Evolutionary conservation across 768 basidiomycete species (phyloP).

Genomic region (Tricholoma saponaceum): DNA sequence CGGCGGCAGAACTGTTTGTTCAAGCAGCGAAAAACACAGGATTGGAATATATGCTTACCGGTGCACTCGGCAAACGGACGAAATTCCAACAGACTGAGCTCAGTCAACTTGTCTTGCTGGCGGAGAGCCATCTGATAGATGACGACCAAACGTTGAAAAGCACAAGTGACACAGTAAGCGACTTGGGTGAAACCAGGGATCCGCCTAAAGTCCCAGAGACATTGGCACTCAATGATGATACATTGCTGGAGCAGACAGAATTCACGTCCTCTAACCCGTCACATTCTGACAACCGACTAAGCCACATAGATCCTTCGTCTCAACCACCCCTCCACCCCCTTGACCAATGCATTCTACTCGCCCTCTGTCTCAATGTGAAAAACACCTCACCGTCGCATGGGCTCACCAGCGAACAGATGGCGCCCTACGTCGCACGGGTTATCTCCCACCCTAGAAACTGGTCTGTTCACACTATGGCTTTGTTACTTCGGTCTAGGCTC

Average conservation of each 20-base stretch:
- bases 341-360: slow-evolving; percentile 89
- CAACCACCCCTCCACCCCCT: slow-evolving; percentile 90
- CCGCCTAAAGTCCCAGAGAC: slow-evolving; percentile 63
- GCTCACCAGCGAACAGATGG: slow-evolving; percentile 88
- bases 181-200: slow-evolving; percentile 4
- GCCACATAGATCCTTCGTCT: slow-evolving; percentile 73
- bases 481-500: slow-evolving; percentile 87
- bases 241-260: slow-evolving; percentile 88
- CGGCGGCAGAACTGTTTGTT: slow-evolving; percentile 74
- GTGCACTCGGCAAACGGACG: slow-evolving; percentile 89
- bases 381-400: slow-evolving; percentile 90
- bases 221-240: slow-evolving; percentile 89
- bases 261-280: slow-evolving; percentile 74
- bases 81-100: slow-evolving; percentile 86
- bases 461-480: slow-evolving; percentile 95
- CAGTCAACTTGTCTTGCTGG: slow-evolving; percentile 89
- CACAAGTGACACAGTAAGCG: slow-evolving; percentile 3
- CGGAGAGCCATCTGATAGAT: slow-evolving; percentile 65
- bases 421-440: slow-evolving; percentile 86
- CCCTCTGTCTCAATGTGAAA: slow-evolving; percentile 85
- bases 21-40: slow-evolving; percentile 73
- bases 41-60: slow-evolving; percentile 87
- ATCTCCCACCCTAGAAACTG: slow-evolving; percentile 89
- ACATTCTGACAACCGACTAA: slow-evolving; percentile 42
- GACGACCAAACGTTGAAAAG: slow-evolving; percentile 17